phyloP scores from a whole-genome alignment of 495 filamentous ascomycete species.

The Penicillium atrosanguineum region DNA sequence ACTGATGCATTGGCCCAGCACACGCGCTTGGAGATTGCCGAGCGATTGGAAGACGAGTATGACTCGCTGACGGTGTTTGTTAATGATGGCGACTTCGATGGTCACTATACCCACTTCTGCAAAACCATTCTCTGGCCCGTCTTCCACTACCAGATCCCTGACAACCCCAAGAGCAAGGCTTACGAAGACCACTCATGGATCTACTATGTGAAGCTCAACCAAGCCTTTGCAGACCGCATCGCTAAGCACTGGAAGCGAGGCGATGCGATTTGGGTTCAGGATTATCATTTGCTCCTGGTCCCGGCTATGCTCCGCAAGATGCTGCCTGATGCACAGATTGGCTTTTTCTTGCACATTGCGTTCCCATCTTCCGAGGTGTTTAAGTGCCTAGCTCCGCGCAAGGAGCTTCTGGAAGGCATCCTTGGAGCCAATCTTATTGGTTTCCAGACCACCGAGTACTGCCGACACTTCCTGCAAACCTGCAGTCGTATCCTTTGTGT shows the following conservation, averaged over 20 bases:
- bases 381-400: constrained; percentile 79
- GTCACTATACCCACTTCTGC: constrained; percentile 90
- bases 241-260: constrained; percentile 87
- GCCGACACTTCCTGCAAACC: constrained; percentile 88
- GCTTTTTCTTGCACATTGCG: constrained; percentile 90
- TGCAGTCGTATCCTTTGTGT: constrained; percentile 84
- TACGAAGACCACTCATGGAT: constrained; percentile 95
- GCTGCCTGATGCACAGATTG: constrained; percentile 84
- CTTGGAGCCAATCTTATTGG: constrained; percentile 86
- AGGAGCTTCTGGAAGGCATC: constrained; percentile 83
- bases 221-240: constrained; percentile 85
- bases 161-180: constrained; percentile 95
- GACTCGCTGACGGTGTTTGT: constrained; percentile 79
- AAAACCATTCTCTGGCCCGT: constrained; percentile 89
- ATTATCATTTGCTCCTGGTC: constrained; percentile 93
- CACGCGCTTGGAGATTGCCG: constrained; percentile 74
- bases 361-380: constrained; percentile 96
- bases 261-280: constrained; percentile 90
- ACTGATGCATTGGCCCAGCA: constrained; percentile 72
- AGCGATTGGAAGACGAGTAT: constrained; percentile 72
- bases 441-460: constrained; percentile 91
- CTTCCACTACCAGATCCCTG: constrained; percentile 94
- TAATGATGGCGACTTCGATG: constrained; percentile 84
- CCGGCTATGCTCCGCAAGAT: constrained; percentile 85
- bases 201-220: constrained; percentile 87